phyloP scores from a whole-genome alignment of 2,329 filamentous ascomycete genomes.

The Aspergillus aculeatinus region DNA sequence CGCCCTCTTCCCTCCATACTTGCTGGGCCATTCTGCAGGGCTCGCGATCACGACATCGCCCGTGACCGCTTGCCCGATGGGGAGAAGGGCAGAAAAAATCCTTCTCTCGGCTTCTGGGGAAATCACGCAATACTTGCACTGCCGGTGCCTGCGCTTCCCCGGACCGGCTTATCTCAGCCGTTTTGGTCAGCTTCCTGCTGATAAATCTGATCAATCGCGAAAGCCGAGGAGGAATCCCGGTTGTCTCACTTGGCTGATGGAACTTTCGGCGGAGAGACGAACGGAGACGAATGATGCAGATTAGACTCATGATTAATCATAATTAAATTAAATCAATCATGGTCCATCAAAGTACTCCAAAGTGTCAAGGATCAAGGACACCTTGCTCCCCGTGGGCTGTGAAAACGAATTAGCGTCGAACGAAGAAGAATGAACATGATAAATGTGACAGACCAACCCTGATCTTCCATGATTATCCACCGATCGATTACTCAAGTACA shows the following conservation, averaged over 20 bases:
- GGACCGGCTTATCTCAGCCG: constrained; percentile 16
- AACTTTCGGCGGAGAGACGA: constrained; percentile 11
- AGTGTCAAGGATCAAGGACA: background rate
- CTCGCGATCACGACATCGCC: constrained; percentile 31
- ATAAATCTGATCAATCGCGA: constrained; percentile 26
- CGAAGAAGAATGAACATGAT: background rate
- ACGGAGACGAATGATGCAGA: background rate
- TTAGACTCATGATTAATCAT: too few species aligned
- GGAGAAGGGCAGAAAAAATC: constrained; percentile 27
- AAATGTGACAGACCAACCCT: background rate
- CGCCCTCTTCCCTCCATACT: constrained; percentile 22
- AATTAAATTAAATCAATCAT: background rate
- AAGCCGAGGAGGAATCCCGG: background rate
- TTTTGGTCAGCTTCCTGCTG: constrained; percentile 11
- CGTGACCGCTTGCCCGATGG: constrained; percentile 29
- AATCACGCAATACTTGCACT: constrained; percentile 44
- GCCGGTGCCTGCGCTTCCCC: constrained; percentile 20
- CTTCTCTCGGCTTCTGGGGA: constrained; percentile 31
- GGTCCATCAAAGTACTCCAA: background rate
- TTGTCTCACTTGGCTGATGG: background rate
- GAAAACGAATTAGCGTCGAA: background rate
- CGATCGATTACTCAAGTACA: background rate
- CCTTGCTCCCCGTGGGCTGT: background rate
- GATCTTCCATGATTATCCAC: background rate
- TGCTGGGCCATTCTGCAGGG: constrained; percentile 27